phyloP scores from a whole-genome alignment of 2,329 filamentous ascomycete species.

The Penicillium corylophilum region DNA sequence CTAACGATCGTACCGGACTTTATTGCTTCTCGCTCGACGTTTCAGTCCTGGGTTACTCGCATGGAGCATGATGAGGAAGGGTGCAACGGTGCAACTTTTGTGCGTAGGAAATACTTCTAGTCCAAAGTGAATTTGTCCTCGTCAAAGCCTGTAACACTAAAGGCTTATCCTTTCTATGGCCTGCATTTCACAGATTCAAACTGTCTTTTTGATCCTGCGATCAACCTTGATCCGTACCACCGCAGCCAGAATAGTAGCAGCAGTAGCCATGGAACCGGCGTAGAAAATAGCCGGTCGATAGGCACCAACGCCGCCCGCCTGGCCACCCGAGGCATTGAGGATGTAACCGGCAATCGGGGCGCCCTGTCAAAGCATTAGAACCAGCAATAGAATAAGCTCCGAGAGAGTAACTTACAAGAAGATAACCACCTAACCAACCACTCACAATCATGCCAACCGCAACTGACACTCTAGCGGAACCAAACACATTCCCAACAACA shows the following conservation, averaged over 20 bases:
- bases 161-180: no score
- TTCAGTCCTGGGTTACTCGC: no score
- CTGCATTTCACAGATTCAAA: neutral
- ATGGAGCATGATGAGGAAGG: no score
- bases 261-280: slow-evolving; percentile 54
- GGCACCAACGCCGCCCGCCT: slow-evolving; percentile 50
- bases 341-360: slow-evolving; percentile 62
- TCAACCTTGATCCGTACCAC: slow-evolving; percentile 19
- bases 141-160: neutral
- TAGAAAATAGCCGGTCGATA: slow-evolving; percentile 64
- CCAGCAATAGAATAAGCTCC: neutral
- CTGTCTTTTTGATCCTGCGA: slow-evolving; percentile 18
- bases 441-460: slow-evolving; percentile 64
- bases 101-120: no score
- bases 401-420: slow-evolving; percentile 48
- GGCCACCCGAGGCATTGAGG: slow-evolving; percentile 55
- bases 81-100: no score
- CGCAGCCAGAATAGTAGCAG: slow-evolving; percentile 36
- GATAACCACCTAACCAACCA: slow-evolving; percentile 61
- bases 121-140: neutral
- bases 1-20: no score
- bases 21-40: no score
- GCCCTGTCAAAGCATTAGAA: slow-evolving; percentile 36
- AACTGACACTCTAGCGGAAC: slow-evolving; percentile 53
- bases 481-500: slow-evolving; percentile 60